These are phyloP conservation scores for Melocanna baccifera DNA, from an alignment of 176 grass and related monocot genomes.

Conservation along the genomic window DNA sequence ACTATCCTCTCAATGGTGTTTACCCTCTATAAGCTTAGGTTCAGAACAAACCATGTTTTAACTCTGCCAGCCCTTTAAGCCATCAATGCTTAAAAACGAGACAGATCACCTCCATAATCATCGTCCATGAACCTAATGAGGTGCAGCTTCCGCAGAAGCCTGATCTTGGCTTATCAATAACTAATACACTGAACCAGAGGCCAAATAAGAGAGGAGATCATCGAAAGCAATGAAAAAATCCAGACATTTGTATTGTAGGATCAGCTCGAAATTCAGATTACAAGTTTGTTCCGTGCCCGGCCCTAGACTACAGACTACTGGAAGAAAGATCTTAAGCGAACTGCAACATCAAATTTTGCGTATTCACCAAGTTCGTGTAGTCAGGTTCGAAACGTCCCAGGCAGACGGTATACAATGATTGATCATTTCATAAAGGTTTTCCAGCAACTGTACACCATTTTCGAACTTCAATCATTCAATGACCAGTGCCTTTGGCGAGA, in stretches of 20 bases:
- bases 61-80: too few relatives aligned
- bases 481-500: background rate
- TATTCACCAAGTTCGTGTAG: background rate
- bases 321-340: constrained; percentile 16
- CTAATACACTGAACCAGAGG: background rate
- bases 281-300: background rate
- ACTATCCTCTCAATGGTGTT: too few relatives aligned
- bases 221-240: background rate
- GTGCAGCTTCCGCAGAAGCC: background rate
- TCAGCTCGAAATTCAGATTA: background rate
- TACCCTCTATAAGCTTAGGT: too few relatives aligned
- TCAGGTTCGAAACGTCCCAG: background rate
- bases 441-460: background rate
- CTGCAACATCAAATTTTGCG: background rate
- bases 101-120: too few relatives aligned
- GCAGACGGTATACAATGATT: background rate
- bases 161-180: background rate
- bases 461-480: background rate
- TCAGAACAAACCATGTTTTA: too few relatives aligned
- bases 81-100: too few relatives aligned
- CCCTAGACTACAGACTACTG: background rate
- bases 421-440: background rate
- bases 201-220: background rate
- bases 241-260: background rate
- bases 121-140: too few relatives aligned